Conservation (phyloP, 305 asterid species). For the Fraxinus greggii region DNA sequence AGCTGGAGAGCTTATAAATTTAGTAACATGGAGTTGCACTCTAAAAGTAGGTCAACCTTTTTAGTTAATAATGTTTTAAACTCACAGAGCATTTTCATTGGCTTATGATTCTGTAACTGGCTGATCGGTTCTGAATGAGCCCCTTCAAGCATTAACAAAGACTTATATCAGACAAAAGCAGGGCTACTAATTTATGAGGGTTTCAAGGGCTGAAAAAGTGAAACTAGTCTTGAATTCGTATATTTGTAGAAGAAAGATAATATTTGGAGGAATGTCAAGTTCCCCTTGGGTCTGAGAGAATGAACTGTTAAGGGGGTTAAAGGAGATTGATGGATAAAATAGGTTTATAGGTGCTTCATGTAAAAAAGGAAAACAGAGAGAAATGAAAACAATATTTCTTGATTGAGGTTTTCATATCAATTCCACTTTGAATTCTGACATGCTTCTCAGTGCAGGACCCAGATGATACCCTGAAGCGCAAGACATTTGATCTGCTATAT, state of each 20-base stretch:
- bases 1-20: background rate
- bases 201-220: background rate
- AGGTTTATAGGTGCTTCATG: background rate
- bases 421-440: constrained; percentile 20
- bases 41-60: background rate
- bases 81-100: background rate
- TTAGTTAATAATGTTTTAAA: background rate
- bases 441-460: constrained; percentile 67
- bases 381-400: constrained; percentile 1
- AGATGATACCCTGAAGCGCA: constrained; percentile 95
- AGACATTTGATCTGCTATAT: constrained; percentile 90
- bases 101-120: constrained; percentile 1
- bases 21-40: background rate
- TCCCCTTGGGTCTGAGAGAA: background rate
- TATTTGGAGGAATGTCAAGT: background rate
- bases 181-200: background rate
- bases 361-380: background rate
- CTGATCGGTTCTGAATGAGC: background rate
- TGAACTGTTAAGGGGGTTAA: background rate
- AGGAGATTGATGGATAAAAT: background rate
- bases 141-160: background rate
- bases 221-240: constrained; percentile 1
- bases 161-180: background rate
- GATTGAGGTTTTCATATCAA: constrained; percentile 23
- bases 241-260: background rate